phyloP scores from a whole-genome alignment of 1,139 yeast genomes.

The Pichia sp. region DNA sequence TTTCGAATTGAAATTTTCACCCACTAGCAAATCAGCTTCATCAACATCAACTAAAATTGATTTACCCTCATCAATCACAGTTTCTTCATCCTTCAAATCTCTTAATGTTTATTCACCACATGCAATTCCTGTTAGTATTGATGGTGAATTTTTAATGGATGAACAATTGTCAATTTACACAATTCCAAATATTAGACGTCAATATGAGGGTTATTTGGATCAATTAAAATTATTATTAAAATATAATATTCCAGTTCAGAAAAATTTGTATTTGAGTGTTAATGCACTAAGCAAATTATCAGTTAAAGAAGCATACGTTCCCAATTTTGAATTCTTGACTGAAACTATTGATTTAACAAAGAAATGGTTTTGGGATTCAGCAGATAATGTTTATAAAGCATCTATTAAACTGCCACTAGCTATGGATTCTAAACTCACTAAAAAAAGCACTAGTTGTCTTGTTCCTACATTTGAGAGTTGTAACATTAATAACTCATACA shows the following conservation, averaged over 20 bases:
- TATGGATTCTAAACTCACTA: slow-evolving; percentile 1
- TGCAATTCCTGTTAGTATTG: slow-evolving; percentile 19
- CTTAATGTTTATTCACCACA: slow-evolving; percentile 13
- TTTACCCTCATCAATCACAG: slow-evolving; percentile 12
- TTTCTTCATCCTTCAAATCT: slow-evolving; percentile 9
- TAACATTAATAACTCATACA: slow-evolving; percentile 6
- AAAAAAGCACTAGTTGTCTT: slow-evolving; percentile 3
- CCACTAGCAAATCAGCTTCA: background rate
- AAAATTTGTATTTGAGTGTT: slow-evolving; percentile 3
- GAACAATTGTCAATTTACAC: slow-evolving; percentile 7
- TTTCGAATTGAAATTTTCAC: slow-evolving; percentile 2
- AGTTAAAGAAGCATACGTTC: slow-evolving; percentile 6
- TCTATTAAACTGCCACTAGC: slow-evolving; percentile 5
- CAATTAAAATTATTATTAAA: slow-evolving; percentile 3
- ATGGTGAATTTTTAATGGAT: slow-evolving; percentile 16
- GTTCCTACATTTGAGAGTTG: slow-evolving; percentile 12
- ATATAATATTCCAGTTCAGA: slow-evolving; percentile 8
- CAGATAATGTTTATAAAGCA: background rate
- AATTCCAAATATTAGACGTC: slow-evolving; percentile 8
- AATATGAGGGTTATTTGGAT: slow-evolving; percentile 4
- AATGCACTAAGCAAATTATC: slow-evolving; percentile 8
- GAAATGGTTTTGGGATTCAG: slow-evolving; percentile 6
- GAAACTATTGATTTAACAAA: slow-evolving; percentile 5
- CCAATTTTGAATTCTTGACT: slow-evolving; percentile 5
- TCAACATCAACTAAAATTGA: background rate